Evolutionary conservation across 192 early-diverging fungal genomes (phyloP), one percentile per base, ranked within the genome.

Genomic region (Entomortierella parvispora): DNA sequence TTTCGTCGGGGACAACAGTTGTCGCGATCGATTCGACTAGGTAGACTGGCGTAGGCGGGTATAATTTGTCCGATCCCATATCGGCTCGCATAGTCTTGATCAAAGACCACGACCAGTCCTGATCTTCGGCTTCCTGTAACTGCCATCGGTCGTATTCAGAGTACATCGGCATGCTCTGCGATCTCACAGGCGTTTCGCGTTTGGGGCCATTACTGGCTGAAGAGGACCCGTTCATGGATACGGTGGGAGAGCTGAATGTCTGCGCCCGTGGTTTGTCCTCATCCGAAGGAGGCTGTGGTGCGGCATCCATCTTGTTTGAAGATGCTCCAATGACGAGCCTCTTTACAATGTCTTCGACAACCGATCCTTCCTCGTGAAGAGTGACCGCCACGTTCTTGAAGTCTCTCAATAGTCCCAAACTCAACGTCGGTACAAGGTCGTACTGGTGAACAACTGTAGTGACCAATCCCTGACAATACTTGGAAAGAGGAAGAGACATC

Each of bases 11-110:
- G 52, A 58, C 80, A 49, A 59, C 67, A 55, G 83, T 89, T 40
- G 83, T 89, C 49, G 58, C 90, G 29, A 83, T 82, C 2, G 86
- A 82, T 34, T 84, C 84, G 43, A 91, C 68, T 53, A 77, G 83
- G 49, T 86, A 95, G 18, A 94, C 88, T 8, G 87, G 89, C 0
- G 89, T 90, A 0, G 92, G 90, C 22, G 93, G 93, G 63, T 92
- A 96, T 17, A 96, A 82, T 59, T 96, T 96, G 46, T 94, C 94
- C 23, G 90, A 88, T 47, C 83, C 76, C 94, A 96, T 96, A 49
- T 89, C 91, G 2, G 94, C 92, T 2, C 92, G 76, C 79, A 96
- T 82, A 0, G 93, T 93, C 65, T 93, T 93, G 62, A 93, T 85
- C 44, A 93, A 71, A 9, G 91, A 90, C 91, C 92, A 92, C 58